phyloP scores from a whole-genome alignment of 2,329 filamentous ascomycete species.

The Claviceps digitariae region DNA sequence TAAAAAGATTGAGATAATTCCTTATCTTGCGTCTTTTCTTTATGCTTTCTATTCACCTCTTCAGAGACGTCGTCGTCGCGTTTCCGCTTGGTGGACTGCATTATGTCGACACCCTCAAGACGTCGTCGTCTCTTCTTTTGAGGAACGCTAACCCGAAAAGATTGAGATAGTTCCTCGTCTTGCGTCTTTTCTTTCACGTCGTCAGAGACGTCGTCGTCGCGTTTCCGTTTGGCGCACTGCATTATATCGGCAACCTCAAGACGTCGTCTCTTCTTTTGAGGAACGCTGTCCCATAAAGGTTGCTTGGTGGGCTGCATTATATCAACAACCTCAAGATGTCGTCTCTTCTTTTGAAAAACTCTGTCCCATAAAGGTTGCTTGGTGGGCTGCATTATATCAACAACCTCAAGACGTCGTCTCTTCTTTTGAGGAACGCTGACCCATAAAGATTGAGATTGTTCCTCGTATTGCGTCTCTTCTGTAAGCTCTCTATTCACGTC shows the following conservation, averaged over 20 bases:
- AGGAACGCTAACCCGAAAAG: too few species aligned
- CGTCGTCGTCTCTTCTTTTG: constrained; percentile 22
- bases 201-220: constrained; percentile 16
- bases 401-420: neutral
- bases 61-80: constrained; percentile 18
- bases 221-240: constrained; percentile 15
- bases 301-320: constrained; percentile 6
- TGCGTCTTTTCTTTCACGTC: constrained; percentile 7
- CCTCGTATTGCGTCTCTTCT: too few species aligned
- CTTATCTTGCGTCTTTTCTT: too few species aligned
- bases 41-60: constrained; percentile 26
- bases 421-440: too few species aligned
- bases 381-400: neutral
- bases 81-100: constrained; percentile 15
- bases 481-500: constrained; percentile 4
- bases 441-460: too few species aligned
- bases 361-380: too few species aligned
- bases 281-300: too few species aligned
- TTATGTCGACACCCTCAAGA: neutral
- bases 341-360: neutral
- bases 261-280: neutral
- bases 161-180: too few species aligned
- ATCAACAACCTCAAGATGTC: neutral
- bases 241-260: neutral
- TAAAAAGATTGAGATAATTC: too few species aligned